Evolutionary conservation across 2,329 filamentous ascomycete species (phyloP).

Genomic region (Cytospora paraplurivora): DNA sequence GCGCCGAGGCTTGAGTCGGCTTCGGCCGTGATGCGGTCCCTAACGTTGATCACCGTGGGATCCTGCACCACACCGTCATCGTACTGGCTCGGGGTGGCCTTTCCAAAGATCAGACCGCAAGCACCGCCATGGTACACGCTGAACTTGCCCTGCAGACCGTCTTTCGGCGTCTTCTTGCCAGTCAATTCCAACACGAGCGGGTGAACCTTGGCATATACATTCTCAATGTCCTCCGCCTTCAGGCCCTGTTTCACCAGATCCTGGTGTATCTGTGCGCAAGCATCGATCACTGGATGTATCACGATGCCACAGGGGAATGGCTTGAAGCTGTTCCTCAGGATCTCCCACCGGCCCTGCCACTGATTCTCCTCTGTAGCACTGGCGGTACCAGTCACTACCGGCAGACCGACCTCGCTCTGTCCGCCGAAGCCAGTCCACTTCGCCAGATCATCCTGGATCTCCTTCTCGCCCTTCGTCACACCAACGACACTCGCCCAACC

Average conservation of each 20-base stretch:
- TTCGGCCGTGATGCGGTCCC: conserved; percentile 48
- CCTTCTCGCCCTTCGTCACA: conserved; percentile 41
- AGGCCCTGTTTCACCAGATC: conserved; percentile 37
- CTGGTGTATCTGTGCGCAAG: conserved; percentile 47
- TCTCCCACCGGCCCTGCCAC: conserved; percentile 47
- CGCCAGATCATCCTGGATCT: conserved; percentile 37
- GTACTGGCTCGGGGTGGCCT: conserved; percentile 54
- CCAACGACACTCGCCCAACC: conserved; percentile 57
- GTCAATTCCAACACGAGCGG: conserved; percentile 56
- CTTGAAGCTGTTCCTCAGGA: conserved; percentile 57
- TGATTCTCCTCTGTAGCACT: conserved; percentile 33
- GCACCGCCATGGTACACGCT: conserved; percentile 58
- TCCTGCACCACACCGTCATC: conserved; percentile 50
- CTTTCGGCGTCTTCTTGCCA: conserved; percentile 50
- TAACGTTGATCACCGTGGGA: conserved; percentile 42
- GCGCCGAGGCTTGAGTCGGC: conserved; percentile 43
- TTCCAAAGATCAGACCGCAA: conserved; percentile 52
- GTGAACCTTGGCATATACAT: conserved; percentile 49
- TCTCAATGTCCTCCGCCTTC: conserved; percentile 39
- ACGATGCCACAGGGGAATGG: conserved; percentile 60
- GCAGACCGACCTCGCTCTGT: conserved; percentile 9
- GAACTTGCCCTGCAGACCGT: conserved; percentile 56
- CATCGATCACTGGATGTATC: conserved; percentile 58
- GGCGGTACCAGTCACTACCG: not conserved
- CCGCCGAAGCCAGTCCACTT: conserved; percentile 35